These are phyloP conservation scores for Piromyces finnis DNA, from an alignment of 192 early-diverging fungal species.

Conservation along the genomic window DNA sequence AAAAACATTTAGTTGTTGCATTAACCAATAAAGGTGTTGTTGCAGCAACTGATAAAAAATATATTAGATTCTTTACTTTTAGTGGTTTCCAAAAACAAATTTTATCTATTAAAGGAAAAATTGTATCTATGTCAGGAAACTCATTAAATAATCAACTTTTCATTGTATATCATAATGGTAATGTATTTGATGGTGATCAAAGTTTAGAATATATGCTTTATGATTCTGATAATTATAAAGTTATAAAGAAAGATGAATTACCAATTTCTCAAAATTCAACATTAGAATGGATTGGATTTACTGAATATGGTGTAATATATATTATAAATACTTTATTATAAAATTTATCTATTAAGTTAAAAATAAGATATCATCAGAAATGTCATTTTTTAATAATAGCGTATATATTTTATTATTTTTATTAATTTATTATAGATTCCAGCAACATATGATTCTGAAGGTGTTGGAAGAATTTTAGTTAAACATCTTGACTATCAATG, in stretches of 20 bases:
- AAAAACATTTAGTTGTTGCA: slow-evolving; percentile 59
- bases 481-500: slow-evolving; percentile 50
- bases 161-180: slow-evolving; percentile 25
- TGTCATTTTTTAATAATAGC: too few relatives aligned
- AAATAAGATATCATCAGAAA: too few relatives aligned
- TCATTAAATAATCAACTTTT: slow-evolving; percentile 10
- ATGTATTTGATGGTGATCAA: slow-evolving; percentile 22
- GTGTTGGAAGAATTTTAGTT: slow-evolving; percentile 53
- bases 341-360: too few relatives aligned
- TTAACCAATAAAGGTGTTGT: slow-evolving; percentile 45
- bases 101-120: slow-evolving; percentile 30
- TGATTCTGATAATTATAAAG: slow-evolving; percentile 26
- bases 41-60: slow-evolving; percentile 52
- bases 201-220: slow-evolving; percentile 44
- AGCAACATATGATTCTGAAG: slow-evolving; percentile 58
- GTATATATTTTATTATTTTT: too few relatives aligned
- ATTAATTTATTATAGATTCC: slow-evolving; percentile 40
- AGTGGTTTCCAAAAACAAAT: slow-evolving; percentile 65
- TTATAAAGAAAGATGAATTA: slow-evolving; percentile 33
- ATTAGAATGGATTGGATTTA: slow-evolving; percentile 72
- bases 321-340: background rate
- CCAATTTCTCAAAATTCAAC: slow-evolving; percentile 39
- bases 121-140: slow-evolving; percentile 16
- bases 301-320: slow-evolving; percentile 39
- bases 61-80: slow-evolving; percentile 58